phyloP scores from a whole-genome alignment of 352 stramenopile species.

The Phytophthora pluvialis region DNA sequence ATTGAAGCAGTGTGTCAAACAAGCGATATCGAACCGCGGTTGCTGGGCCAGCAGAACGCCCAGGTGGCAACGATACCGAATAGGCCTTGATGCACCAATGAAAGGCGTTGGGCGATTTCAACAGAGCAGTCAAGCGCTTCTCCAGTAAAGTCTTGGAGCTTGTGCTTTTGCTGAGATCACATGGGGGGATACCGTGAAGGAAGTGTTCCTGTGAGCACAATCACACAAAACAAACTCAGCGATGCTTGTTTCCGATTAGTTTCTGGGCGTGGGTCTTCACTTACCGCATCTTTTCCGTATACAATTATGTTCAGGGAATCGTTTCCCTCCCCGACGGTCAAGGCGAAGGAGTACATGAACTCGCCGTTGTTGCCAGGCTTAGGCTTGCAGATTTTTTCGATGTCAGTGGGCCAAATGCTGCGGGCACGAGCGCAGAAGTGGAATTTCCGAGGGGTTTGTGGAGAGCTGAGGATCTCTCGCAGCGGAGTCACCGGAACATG shows the following conservation, averaged over 20 bases:
- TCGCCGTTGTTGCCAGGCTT: slow-evolving; percentile 24
- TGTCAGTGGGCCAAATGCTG: slow-evolving; percentile 52
- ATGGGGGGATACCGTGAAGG: slow-evolving; percentile 71
- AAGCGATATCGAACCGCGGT: slow-evolving; percentile 65
- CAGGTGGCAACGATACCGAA: slow-evolving; percentile 28
- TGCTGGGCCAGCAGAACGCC: slow-evolving; percentile 1
- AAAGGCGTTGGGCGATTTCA: slow-evolving; percentile 23
- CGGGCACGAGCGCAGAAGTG: slow-evolving; percentile 60
- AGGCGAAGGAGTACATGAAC: slow-evolving; percentile 77
- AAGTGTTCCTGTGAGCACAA: slow-evolving; percentile 61
- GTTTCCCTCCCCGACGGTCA: slow-evolving; percentile 56
- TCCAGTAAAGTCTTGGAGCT: slow-evolving; percentile 58
- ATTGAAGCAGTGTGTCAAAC: slow-evolving; percentile 69
- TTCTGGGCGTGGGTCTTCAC: slow-evolving; percentile 8
- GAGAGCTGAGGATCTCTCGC: slow-evolving; percentile 34
- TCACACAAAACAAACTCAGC: background rate
- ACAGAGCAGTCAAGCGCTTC: slow-evolving; percentile 53
- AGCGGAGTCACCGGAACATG: slow-evolving; percentile 57
- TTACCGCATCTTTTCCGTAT: slow-evolving; percentile 74
- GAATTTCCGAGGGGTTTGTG: slow-evolving; percentile 64
- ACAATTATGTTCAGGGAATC: slow-evolving; percentile 70
- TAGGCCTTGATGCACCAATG: slow-evolving; percentile 85
- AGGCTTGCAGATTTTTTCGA: slow-evolving; percentile 60
- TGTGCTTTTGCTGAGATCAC: slow-evolving; percentile 59
- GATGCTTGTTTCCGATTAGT: background rate